Conservation (phyloP, 176 grass and related monocot genomes). For the Ensete ventricosum region DNA sequence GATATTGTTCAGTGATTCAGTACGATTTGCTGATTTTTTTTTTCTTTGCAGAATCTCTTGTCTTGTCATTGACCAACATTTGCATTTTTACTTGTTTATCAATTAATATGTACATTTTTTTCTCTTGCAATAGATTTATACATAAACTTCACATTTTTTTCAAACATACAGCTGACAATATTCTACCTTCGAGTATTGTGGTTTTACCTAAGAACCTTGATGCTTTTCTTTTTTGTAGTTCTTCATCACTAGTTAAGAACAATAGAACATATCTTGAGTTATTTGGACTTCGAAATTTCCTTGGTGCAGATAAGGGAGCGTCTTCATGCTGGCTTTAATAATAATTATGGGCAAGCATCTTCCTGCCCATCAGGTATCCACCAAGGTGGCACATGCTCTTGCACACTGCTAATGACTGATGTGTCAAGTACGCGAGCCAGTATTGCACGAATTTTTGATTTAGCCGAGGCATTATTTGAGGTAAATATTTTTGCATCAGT, state of each 20-base stretch:
- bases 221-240: neutral
- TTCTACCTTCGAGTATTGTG: neutral
- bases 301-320: slow-evolving; percentile 64
- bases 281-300: neutral
- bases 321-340: slow-evolving; percentile 49
- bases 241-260: neutral
- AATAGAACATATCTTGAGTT: neutral
- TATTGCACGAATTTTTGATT: neutral
- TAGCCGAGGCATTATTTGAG: slow-evolving; percentile 1
- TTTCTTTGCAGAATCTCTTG: neutral
- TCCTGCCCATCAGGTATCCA: slow-evolving; percentile 78
- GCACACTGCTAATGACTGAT: slow-evolving; percentile 13
- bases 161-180: neutral
- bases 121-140: neutral
- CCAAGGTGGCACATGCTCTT: slow-evolving; percentile 70
- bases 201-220: neutral
- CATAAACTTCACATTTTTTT: neutral
- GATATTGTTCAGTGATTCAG: neutral
- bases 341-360: slow-evolving; percentile 32
- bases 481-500: neutral
- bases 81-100: neutral
- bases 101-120: neutral
- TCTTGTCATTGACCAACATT: neutral
- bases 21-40: neutral
- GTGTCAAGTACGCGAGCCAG: slow-evolving; percentile 21